Percentiles rank a stretch among this genome's conserved stretches.
Conservation (phyloP, 2,329 filamentous ascomycete species). For the Stagonosporopsis chrysanthemi region DNA sequence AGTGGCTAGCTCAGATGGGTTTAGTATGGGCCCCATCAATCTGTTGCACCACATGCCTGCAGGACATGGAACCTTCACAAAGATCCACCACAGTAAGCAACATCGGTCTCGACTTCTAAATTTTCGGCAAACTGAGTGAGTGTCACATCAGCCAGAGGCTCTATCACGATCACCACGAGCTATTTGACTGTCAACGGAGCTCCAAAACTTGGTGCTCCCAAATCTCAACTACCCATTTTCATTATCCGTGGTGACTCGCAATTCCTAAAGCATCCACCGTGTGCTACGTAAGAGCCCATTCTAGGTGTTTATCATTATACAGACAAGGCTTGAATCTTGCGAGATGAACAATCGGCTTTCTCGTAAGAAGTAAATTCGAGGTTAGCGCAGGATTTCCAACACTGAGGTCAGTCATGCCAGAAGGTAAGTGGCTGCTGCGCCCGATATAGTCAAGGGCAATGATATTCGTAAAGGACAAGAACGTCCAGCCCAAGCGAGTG, state of each 20-base stretch:
- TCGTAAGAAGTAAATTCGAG: not conserved
- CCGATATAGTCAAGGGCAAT: not conserved
- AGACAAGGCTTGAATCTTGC: not conserved
- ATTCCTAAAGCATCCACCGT: not conserved
- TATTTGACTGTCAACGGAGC: not conserved
- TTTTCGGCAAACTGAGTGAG: constrained; percentile 5
- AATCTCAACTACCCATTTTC: not conserved
- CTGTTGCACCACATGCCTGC: constrained; percentile 19
- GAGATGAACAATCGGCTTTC: not conserved
- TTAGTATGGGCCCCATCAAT: constrained; percentile 3
- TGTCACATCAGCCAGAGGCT: constrained; percentile 12
- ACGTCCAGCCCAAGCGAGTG: not conserved
- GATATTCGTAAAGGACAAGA: not conserved
- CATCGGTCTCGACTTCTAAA: constrained; percentile 16
- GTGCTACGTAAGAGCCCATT: not conserved
- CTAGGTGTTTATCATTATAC: not conserved
- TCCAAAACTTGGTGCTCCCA: not conserved
- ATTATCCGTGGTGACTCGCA: not conserved
- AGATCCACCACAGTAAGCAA: constrained; percentile 14
- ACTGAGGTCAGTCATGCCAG: not conserved
- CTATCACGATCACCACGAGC: constrained; percentile 1
- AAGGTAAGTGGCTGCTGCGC: not conserved
- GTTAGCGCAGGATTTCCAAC: not conserved
- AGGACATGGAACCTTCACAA: constrained; percentile 14
- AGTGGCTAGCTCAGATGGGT: constrained; percentile 3